Base-by-base conservation (phyloP, 2,329 filamentous ascomycete species). In the Fusarium mexicanum region DNA sequence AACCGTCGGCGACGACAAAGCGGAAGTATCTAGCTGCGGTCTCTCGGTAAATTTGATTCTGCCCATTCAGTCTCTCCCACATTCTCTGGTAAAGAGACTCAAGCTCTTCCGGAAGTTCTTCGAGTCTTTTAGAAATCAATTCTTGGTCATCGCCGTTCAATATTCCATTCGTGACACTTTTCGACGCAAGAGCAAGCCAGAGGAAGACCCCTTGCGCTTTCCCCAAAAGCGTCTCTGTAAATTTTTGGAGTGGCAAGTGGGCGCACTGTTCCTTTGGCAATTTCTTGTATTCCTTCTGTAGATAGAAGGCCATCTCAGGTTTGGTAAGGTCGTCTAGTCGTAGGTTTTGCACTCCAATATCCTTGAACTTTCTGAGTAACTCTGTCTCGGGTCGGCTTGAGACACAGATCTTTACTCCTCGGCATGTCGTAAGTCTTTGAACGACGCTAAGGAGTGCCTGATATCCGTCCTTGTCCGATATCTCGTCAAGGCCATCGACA, bases 201-300 rank as follows among this genome's bases (percentile, higher is more conserved):
- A 67, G 29, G 3, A 67, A 67, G 2, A 67, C 63, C 0, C 65
- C 63, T 8, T 46, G 13, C 0, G 64, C 46, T 7, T 67, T 67
- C 0, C 0, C 0, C 1, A 67, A 6, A 2, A 67, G 64, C 0
- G 0, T 2, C 0, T 0, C 0, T 5, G 5, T 13, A 1, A 66
- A 20, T 0, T 1, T 0, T 0, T 8, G 1, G 12, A 31, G 20
- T 0, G 13, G 4, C 0, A 18, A 16, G 18, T 6, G 1, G 0
- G 41, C 14, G 1, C 24, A 31, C 0, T 11, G 4, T 3, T 13
- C 16, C 0, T 11, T 2, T 14, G 31, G 9, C 2, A 38, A 18
- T 5, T 1, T 3, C 0, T 33, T 6, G 0, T 67, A 29, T 6
- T 67, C 12, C 0, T 24, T 6, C 0, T 4, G 26, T 3, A 44